Conservation (phyloP, 2,329 filamentous ascomycete species). For the Leptosphaerulina australis region DNA sequence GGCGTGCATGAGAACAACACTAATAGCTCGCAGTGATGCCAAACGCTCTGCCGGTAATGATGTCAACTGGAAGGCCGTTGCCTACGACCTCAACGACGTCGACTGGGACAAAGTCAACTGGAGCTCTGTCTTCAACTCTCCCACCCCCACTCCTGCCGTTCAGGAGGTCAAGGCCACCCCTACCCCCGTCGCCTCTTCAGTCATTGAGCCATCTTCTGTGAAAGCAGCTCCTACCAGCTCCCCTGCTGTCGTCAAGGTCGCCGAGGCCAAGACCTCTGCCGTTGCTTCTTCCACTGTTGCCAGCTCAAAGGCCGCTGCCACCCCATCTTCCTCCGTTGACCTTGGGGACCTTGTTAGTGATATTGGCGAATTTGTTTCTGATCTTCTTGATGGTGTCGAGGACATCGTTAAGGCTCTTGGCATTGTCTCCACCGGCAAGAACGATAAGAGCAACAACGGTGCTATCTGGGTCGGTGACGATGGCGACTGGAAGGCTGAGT, state of each 20-base stretch:
- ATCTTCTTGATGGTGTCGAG: constrained; percentile 30
- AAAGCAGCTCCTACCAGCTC: constrained; percentile 20
- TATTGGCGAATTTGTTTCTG: constrained; percentile 23
- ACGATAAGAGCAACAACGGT: constrained; percentile 37
- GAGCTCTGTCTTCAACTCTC: constrained; percentile 27
- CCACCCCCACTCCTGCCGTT: constrained; percentile 21
- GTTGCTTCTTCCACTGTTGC: constrained; percentile 9
- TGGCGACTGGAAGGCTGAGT: constrained; percentile 43
- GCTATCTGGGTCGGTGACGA: constrained; percentile 47
- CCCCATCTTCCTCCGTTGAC: constrained; percentile 11
- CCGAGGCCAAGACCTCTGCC: constrained; percentile 18
- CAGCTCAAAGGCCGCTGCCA: no score
- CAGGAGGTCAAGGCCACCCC: not conserved
- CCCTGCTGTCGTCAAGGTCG: constrained; percentile 5
- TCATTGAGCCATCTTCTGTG: constrained; percentile 12
- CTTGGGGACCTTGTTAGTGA: constrained; percentile 19
- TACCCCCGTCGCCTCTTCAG: constrained; percentile 6
- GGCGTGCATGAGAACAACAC: not conserved
- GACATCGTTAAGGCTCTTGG: constrained; percentile 29
- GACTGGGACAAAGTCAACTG: constrained; percentile 40
- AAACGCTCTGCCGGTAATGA: constrained; percentile 35
- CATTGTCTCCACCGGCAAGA: constrained; percentile 33
- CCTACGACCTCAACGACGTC: constrained; percentile 35
- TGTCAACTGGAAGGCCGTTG: constrained; percentile 41
- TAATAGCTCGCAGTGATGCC: constrained; percentile 27